A percentile compares a stretch with the other conserved stretches of the same genome.
These are phyloP conservation scores for Uronychia setigera DNA, from an alignment of 73 alveolate genomes.

Conservation along the genomic window DNA sequence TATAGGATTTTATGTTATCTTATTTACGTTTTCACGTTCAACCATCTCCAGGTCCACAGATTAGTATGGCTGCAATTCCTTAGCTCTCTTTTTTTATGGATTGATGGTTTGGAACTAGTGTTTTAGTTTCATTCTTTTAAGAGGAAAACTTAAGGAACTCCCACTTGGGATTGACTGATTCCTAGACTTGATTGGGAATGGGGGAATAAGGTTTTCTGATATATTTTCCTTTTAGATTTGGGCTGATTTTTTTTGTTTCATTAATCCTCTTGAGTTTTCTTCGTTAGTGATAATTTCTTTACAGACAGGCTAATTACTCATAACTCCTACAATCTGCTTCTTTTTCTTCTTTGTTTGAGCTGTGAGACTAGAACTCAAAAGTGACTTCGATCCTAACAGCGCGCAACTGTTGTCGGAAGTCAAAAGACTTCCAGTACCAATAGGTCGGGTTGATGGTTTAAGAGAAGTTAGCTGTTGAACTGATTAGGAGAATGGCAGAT, in stretches of 20 bases:
- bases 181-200: neutral
- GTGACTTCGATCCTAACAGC: conserved; percentile 2
- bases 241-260: neutral
- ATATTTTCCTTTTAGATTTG: neutral
- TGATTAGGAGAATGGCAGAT: no score
- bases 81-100: neutral
- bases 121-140: no score
- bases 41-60: no score
- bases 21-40: no score
- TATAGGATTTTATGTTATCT: neutral
- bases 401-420: neutral
- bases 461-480: no score
- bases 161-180: neutral
- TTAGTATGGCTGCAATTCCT: neutral
- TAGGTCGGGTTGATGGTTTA: no score
- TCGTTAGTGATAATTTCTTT: neutral
- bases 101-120: neutral
- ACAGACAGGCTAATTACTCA: no score
- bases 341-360: neutral
- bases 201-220: neutral
- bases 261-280: neutral
- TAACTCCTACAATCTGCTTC: no score
- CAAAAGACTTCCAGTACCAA: neutral
- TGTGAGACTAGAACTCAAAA: no score
- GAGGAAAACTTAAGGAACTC: neutral